These are phyloP conservation scores for Berberis thunbergii DNA, from an alignment of 164 flowering plant species.

Conservation along the genomic window DNA sequence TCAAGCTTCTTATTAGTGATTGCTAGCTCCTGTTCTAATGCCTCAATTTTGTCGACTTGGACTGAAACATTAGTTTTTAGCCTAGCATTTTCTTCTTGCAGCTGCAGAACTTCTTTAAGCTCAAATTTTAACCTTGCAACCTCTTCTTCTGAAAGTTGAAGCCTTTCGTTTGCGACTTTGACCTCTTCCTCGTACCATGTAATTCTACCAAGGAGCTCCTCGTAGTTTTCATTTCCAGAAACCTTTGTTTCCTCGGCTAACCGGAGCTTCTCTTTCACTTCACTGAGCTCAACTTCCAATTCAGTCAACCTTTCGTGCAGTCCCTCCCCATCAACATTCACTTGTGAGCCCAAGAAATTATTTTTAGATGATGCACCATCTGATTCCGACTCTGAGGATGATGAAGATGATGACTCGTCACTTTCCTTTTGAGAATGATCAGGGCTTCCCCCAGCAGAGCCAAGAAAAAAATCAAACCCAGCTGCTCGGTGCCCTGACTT, in stretches of 20 bases:
- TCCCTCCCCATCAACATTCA: conserved; percentile 35
- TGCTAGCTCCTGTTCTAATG: conserved; percentile 28
- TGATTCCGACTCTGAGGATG: conserved; percentile 55
- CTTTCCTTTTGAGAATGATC: conserved; percentile 43
- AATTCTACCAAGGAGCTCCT: conserved; percentile 21
- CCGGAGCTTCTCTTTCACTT: conserved; percentile 40
- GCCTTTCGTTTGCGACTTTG: conserved; percentile 28
- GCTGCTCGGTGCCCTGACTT: conserved; percentile 55
- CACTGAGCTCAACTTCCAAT: conserved; percentile 53
- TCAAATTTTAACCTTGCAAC: conserved; percentile 32
- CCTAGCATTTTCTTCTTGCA: conserved; percentile 17
- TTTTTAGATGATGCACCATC: conserved; percentile 49
- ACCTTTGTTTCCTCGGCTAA: conserved; percentile 24
- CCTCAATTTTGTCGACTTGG: conserved; percentile 11
- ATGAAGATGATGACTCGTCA: conserved; percentile 38
- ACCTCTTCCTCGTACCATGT: conserved; percentile 46
- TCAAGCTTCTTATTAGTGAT: conserved; percentile 30
- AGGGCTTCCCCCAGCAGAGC: conserved; percentile 43
- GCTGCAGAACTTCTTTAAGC: conserved; percentile 9
- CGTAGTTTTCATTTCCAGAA: conserved; percentile 19
- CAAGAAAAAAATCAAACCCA: conserved; percentile 79
- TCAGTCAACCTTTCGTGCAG: conserved; percentile 13
- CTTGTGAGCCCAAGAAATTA: conserved; percentile 23
- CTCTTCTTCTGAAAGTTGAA: conserved; percentile 38
- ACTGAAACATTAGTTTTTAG: conserved; percentile 17